These are phyloP conservation scores for Pseudocercospora musae DNA, from an alignment of 2,329 filamentous ascomycete genomes.

Conservation along the genomic window DNA sequence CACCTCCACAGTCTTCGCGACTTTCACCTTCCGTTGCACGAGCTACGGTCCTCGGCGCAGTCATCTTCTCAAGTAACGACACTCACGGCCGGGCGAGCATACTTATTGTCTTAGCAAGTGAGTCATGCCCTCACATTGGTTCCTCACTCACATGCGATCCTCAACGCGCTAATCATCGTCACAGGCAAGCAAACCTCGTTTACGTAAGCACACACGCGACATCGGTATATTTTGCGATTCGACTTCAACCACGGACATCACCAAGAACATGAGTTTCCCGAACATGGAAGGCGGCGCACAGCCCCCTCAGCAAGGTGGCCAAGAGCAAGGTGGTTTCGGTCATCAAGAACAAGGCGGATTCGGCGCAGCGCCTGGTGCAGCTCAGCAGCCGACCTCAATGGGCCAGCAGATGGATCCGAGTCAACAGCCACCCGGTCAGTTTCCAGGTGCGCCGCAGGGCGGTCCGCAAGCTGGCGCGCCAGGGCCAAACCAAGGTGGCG, in stretches of 20 bases:
- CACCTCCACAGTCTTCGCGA: constrained; percentile 8
- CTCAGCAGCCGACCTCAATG: constrained; percentile 52
- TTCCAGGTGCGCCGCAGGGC: constrained; percentile 46
- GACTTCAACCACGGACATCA: constrained; percentile 9
- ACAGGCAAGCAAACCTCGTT: constrained; percentile 10
- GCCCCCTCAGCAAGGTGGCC: constrained; percentile 49
- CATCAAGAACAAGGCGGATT: constrained; percentile 37
- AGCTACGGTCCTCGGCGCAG: constrained; percentile 21
- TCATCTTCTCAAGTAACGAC: constrained; percentile 14
- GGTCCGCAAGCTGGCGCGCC: constrained; percentile 37
- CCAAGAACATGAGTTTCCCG: constrained; percentile 60
- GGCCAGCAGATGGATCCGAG: constrained; percentile 57
- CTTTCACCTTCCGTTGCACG: constrained; percentile 9
- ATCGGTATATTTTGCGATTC: constrained; percentile 16
- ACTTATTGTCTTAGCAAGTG: constrained; percentile 30
- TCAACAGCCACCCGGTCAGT: constrained; percentile 35
- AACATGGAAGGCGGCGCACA: constrained; percentile 61
- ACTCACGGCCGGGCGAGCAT: constrained; percentile 35
- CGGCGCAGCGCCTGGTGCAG: constrained; percentile 50
- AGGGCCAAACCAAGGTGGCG: constrained; percentile 39
- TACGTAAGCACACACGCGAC: constrained; percentile 25
- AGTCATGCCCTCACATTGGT: constrained; percentile 15
- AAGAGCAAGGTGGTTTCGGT: constrained; percentile 33
- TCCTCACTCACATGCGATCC: constrained; percentile 1
- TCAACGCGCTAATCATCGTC: constrained; percentile 14